Evolutionary conservation across 306 rosid genomes (phyloP), one percentile per base, ranked within the genome.

Genomic region (Herpetospermum pedunculosum): DNA sequence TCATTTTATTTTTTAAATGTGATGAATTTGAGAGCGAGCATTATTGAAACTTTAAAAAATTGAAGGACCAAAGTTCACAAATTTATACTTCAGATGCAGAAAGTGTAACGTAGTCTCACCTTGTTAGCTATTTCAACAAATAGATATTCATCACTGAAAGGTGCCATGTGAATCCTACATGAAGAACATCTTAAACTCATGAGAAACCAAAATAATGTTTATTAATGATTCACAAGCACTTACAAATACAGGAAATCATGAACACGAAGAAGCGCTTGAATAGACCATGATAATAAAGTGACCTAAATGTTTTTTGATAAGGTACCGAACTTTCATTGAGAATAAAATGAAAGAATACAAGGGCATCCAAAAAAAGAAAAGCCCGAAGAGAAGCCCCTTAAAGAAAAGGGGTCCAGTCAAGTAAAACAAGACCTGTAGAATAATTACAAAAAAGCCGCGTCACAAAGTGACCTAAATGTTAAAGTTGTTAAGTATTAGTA

Each of bases 131-230:
- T 84, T 86, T 93, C 98, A 79, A 90, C 85, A 81, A 93, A 93
- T 77, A 93, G 82, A 85, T 90, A 93, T 79, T 93, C 97, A 82
- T 93, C 98, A 54, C 93, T 87, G 92, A 93, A 93, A 82, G 98
- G 98, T 76, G 98, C 98, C 98, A 93, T 90, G 83, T 93, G 97
- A 81, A 93, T 90, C 96, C 98, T 93, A 81, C 89, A 85, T 29
- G 78, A 78, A 69, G 38, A 82, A 83, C 83, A 84, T 28, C 70
- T 80, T 75, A 72, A 72, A 79, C 76, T 84, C 49, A 82, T 80
- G 73, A 84, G 73, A 81, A 77, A 72, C 40, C 43, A 76, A 38
- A 18, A 43, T 38, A 63, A 47, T 49, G 29, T 3, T 15, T 29
- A 41, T 19, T 34, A 34, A 52, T n/a, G 64, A 72, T 32, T 29